A percentile compares a stretch with the other conserved stretches of the same genome.
Conservation (phyloP, 495 filamentous ascomycete genomes). For the Podospora conica region DNA sequence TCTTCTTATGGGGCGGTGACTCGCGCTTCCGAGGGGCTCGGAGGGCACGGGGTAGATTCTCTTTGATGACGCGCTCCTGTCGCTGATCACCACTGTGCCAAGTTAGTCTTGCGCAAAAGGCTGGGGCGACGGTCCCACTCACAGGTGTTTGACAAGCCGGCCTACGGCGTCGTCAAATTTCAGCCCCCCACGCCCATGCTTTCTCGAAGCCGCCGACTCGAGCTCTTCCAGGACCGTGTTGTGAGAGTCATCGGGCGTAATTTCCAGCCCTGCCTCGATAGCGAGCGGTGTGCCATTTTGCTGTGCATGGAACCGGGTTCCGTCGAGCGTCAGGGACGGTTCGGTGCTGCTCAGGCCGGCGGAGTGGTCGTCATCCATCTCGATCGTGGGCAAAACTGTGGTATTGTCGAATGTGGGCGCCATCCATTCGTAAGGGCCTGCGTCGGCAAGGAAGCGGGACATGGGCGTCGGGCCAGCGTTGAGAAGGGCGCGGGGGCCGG, state of each 20-base stretch:
- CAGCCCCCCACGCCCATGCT: neutral
- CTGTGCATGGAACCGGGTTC: neutral
- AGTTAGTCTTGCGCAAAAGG: neutral
- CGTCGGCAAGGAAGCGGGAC: neutral
- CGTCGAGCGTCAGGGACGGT: neutral
- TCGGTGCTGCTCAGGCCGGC: neutral
- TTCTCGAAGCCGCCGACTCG: neutral
- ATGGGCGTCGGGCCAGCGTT: neutral
- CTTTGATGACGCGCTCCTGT: neutral
- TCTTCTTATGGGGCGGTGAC: neutral
- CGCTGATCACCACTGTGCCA: neutral
- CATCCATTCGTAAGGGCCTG: neutral
- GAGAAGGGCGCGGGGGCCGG: neutral
- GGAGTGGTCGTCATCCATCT: neutral
- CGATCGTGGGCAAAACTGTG: neutral
- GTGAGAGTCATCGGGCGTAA: neutral
- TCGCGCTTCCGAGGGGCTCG: neutral
- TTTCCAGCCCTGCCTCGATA: neutral
- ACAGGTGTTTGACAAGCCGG: neutral
- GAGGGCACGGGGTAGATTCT: neutral
- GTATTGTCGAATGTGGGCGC: neutral
- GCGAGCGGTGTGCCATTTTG: neutral
- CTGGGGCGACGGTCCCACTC: neutral
- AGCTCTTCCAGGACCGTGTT: neutral
- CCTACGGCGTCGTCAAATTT: neutral